A percentile compares a stretch with the other conserved stretches of the same genome.
Evolutionary conservation across 176 grass and related monocot genomes (phyloP).

Genomic region (Oryza australiensis): DNA sequence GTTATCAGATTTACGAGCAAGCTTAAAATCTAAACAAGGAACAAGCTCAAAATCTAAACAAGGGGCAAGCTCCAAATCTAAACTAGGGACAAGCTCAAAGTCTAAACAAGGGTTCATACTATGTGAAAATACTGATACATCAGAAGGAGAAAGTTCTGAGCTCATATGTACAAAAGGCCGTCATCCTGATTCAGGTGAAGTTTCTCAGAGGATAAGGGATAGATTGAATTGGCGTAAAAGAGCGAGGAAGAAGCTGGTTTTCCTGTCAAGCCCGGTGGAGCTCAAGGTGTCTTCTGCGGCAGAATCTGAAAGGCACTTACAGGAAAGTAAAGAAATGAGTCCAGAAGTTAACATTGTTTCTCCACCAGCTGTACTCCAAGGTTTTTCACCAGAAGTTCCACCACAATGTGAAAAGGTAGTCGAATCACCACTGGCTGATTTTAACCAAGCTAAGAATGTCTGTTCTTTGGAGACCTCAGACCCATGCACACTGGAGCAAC

Average conservation of each 20-base stretch:
- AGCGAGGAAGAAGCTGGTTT: slow-evolving; percentile 36
- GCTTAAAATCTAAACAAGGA: not conserved
- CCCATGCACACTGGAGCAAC: slow-evolving; percentile 16
- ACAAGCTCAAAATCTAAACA: not conserved
- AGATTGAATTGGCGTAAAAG: slow-evolving; percentile 44
- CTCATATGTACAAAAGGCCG: not conserved
- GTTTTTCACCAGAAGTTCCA: slow-evolving; percentile 32
- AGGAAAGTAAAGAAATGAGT: slow-evolving; percentile 23
- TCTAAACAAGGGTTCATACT: slow-evolving; percentile 32
- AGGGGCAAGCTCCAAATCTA: slow-evolving; percentile 11
- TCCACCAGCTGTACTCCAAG: slow-evolving; percentile 31
- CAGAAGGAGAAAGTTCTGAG: slow-evolving; percentile 25
- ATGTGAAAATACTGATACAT: slow-evolving; percentile 35
- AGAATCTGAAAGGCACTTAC: slow-evolving; percentile 24
- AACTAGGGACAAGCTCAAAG: slow-evolving; percentile 27
- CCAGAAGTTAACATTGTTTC: not conserved
- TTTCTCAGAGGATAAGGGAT: slow-evolving; percentile 30
- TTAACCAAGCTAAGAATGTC: slow-evolving; percentile 27
- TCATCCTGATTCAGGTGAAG: slow-evolving; percentile 12
- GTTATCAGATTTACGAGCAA: not conserved
- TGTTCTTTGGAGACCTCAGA: slow-evolving; percentile 11
- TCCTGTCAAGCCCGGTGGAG: slow-evolving; percentile 51
- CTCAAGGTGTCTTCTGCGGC: slow-evolving; percentile 25
- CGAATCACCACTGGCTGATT: not conserved
- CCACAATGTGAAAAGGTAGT: not conserved